phyloP scores from a whole-genome alignment of 2,329 filamentous ascomycete species.

The Botrytis medusae region DNA sequence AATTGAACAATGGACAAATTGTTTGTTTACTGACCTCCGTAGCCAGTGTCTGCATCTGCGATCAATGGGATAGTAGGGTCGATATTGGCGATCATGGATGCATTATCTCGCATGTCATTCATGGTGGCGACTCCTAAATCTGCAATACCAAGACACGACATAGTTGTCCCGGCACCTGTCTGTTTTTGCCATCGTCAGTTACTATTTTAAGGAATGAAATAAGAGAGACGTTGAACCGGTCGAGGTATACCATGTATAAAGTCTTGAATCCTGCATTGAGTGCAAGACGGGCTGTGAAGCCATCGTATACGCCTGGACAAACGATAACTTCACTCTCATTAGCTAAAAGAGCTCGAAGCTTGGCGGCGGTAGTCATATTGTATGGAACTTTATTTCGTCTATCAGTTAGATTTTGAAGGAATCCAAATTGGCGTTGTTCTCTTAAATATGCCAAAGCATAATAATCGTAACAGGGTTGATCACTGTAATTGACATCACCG shows the following conservation, averaged over 20 bases:
- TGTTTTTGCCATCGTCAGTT: slow-evolving; percentile 27
- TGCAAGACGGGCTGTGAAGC: slow-evolving; percentile 63
- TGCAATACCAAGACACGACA: slow-evolving; percentile 49
- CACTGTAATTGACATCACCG: neutral
- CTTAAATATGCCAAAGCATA: neutral
- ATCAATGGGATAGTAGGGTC: slow-evolving; percentile 49
- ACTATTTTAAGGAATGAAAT: neutral
- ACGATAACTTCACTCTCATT: slow-evolving; percentile 47
- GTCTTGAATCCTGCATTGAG: slow-evolving; percentile 61
- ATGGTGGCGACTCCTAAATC: slow-evolving; percentile 52
- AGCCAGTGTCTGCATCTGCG: slow-evolving; percentile 55
- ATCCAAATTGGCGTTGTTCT: neutral
- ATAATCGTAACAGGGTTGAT: neutral
- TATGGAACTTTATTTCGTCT: neutral
- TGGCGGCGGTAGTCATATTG: slow-evolving; percentile 9
- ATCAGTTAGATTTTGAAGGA: neutral
- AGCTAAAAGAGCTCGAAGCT: slow-evolving; percentile 23
- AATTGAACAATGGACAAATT: neutral
- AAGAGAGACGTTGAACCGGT: neutral
- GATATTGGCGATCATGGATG: slow-evolving; percentile 53
- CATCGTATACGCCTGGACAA: slow-evolving; percentile 68
- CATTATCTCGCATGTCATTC: slow-evolving; percentile 54
- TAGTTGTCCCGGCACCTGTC: slow-evolving; percentile 53
- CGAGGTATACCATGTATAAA: slow-evolving; percentile 56
- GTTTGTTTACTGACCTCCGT: slow-evolving; percentile 42